Conservation (phyloP, 192 early-diverging fungal genomes). For the Coemansia sp. region DNA sequence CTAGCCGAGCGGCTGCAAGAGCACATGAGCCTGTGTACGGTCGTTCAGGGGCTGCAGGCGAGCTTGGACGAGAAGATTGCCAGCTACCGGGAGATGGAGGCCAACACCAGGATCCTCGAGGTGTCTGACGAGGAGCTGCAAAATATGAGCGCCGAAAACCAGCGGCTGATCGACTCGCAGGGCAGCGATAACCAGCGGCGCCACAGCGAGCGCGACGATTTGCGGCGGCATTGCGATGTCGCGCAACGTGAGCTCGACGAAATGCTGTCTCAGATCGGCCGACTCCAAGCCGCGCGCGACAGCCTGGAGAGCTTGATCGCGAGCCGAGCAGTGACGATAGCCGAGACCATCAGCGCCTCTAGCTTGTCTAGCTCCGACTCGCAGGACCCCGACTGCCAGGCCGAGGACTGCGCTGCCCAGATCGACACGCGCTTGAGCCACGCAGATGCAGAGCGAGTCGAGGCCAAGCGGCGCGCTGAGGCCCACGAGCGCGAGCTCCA, state of each 20-base stretch:
- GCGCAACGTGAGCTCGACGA: slow-evolving; percentile 21
- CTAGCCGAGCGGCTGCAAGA: slow-evolving; percentile 54
- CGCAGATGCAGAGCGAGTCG: slow-evolving; percentile 54
- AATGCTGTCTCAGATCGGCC: slow-evolving; percentile 31
- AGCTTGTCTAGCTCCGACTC: slow-evolving; percentile 3
- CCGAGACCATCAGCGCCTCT: slow-evolving; percentile 16
- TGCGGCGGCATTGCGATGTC: slow-evolving; percentile 18
- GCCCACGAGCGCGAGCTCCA: slow-evolving; percentile 27
- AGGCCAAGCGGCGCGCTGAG: slow-evolving; percentile 14
- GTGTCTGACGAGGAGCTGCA: slow-evolving; percentile 65
- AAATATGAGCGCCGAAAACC: slow-evolving; percentile 55
- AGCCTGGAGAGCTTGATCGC: slow-evolving; percentile 33
- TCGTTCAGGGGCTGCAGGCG: slow-evolving; percentile 49
- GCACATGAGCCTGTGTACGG: slow-evolving; percentile 38
- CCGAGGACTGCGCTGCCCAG: slow-evolving; percentile 14
- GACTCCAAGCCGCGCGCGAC: slow-evolving; percentile 32
- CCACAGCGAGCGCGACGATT: slow-evolving; percentile 21
- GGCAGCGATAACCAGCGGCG: slow-evolving; percentile 31
- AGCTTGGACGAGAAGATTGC: slow-evolving; percentile 36
- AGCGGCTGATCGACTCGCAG: slow-evolving; percentile 37
- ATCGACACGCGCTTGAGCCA: slow-evolving; percentile 45
- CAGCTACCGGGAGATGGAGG: slow-evolving; percentile 54
- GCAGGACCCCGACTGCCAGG: slow-evolving; percentile 18
- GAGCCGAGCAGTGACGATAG: slow-evolving; percentile 18
- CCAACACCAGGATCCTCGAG: slow-evolving; percentile 41